Evolutionary conservation across 2,329 filamentous ascomycete genomes (phyloP), one percentile per base, ranked within the genome.

Genomic region (Cladosporium sp.): DNA sequence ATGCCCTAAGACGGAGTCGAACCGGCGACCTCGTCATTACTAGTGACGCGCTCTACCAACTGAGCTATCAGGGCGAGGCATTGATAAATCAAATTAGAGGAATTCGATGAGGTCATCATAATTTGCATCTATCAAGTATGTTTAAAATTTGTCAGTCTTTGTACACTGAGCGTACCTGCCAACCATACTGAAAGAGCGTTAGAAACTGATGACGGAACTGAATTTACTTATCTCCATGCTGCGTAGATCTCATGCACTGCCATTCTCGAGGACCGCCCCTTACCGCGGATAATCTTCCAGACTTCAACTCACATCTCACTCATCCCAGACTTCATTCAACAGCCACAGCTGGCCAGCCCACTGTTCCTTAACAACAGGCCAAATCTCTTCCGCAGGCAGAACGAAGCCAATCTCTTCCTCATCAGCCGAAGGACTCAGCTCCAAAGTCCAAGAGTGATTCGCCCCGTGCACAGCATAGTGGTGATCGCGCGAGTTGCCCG

Each of bases 381-480:
- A 33, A 58, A 79, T 79, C 67, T 78, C 75, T 46, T 62, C 63
- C 7, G 74, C 65, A 3, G 77, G 77, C 55, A 79, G 61, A 9
- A 79, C 67, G 54, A 79, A 79, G 0, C 77, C 77, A 58, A 73
- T 69, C 2, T 57, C 59, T 1, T 76, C 77, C 11, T 70, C 75
- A 59, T 78, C 76, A 52, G 34, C 48, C 32, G 48, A 31, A 14
- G 48, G 48, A 38, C 76, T 68, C 55, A 79, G 58, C 66, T 79
- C 77, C 14, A 76, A 70, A 1, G 75, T 75, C 60, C 77, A 77
- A 14, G 68, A 69, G 56, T 70, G 76, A 14, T 70, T 68, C 9
- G 75, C 67, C 45, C 69, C 68, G 1, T 68, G 68, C 4, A 70
- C 63, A 54, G 74, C 72, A 49, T 67, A 65, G 0, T 71, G 69